Percentiles rank a stretch among this genome's conserved stretches.
These are phyloP conservation scores for Leishmania lainsoni DNA, from an alignment of 208 protist species.

Conservation along the genomic window DNA sequence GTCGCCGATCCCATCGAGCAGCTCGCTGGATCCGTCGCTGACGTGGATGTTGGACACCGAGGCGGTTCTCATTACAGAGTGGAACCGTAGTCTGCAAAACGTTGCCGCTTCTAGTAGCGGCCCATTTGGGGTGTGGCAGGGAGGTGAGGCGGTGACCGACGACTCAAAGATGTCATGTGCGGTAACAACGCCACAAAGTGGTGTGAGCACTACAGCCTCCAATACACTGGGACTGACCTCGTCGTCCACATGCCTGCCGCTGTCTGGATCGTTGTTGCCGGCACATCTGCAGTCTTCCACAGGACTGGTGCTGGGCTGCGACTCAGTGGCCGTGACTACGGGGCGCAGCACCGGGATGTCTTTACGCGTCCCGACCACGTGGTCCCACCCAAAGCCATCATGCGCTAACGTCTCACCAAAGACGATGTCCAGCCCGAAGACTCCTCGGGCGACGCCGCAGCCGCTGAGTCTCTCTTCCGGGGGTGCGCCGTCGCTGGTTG, in stretches of 20 bases:
- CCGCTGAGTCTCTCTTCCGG: neutral
- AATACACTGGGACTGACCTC: slow-evolving; percentile 7
- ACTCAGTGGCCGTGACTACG: slow-evolving; percentile 24
- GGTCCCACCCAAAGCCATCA: slow-evolving; percentile 2
- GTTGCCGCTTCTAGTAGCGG: neutral
- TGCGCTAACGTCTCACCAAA: neutral
- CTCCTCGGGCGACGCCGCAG: neutral
- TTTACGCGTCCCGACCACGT: slow-evolving; percentile 29
- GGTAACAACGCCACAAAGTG: neutral
- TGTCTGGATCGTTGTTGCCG: neutral
- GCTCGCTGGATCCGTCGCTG: slow-evolving; percentile 10
- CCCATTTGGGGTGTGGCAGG: neutral
- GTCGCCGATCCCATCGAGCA: neutral
- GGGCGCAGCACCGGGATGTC: slow-evolving; percentile 45
- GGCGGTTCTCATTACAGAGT: slow-evolving; percentile 30
- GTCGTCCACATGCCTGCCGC: neutral
- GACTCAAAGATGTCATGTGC: neutral
- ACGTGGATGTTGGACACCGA: slow-evolving; percentile 47
- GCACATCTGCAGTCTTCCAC: neutral
- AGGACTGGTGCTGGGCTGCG: slow-evolving; percentile 23
- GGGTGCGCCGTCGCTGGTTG: neutral
- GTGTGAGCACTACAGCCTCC: neutral
- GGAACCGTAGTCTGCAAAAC: slow-evolving; percentile 27
- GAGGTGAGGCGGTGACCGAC: neutral
- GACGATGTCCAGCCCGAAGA: neutral